These are phyloP conservation scores for Medicago arabica DNA, from an alignment of 306 rosid genomes.

Conservation along the genomic window DNA sequence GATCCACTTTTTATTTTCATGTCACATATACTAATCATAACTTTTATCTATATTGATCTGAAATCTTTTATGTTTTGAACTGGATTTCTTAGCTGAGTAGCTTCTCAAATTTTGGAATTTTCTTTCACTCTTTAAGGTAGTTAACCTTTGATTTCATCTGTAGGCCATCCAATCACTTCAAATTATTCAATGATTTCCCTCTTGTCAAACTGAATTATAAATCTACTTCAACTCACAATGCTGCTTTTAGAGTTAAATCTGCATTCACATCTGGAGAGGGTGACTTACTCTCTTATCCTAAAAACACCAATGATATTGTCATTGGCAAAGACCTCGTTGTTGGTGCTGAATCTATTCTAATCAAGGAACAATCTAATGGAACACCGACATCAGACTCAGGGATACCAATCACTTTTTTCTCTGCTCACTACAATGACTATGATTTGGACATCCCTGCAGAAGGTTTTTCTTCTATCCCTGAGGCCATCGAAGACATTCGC, in stretches of 20 bases:
- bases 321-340: constrained; percentile 11
- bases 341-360: constrained; percentile 43
- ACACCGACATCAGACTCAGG: constrained; percentile 33
- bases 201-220: constrained; percentile 50
- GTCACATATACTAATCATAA: too few relatives aligned
- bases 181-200: constrained; percentile 51
- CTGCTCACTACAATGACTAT: constrained; percentile 52
- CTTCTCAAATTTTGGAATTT: not conserved
- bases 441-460: constrained; percentile 71
- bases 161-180: constrained; percentile 59
- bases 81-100: too few relatives aligned
- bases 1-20: too few relatives aligned
- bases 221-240: constrained; percentile 44
- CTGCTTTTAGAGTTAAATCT: constrained; percentile 52
- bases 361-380: constrained; percentile 29
- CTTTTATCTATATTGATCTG: too few relatives aligned
- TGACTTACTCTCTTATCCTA: constrained; percentile 55
- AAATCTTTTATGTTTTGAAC: too few relatives aligned
- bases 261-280: constrained; percentile 60
- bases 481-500: constrained; percentile 88
- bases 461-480: constrained; percentile 81
- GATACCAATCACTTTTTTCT: constrained; percentile 48
- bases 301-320: constrained; percentile 38
- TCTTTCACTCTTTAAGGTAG: not conserved
- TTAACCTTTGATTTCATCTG: constrained; percentile 3